phyloP scores from a whole-genome alignment of 2,329 filamentous ascomycete species.

The Epichloe amarillans region DNA sequence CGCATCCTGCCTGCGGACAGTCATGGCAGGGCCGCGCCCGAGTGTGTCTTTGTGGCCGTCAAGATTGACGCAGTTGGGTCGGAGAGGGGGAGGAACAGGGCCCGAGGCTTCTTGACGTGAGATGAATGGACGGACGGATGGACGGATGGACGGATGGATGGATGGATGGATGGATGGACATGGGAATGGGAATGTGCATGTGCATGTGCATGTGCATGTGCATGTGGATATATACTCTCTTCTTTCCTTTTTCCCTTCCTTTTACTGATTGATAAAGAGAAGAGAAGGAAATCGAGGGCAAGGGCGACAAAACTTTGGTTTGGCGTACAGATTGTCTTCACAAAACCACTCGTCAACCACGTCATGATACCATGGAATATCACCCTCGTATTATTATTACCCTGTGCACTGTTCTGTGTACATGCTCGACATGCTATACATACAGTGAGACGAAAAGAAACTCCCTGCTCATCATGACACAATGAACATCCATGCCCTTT shows the following conservation, averaged over 20 bases:
- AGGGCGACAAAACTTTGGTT: too few species aligned
- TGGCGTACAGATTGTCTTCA: too few species aligned
- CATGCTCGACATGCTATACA: background rate
- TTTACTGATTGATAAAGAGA: background rate
- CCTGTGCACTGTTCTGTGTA: background rate
- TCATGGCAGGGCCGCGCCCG: constrained; percentile 41
- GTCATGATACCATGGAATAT: too few species aligned
- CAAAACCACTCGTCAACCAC: too few species aligned
- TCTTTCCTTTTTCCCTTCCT: too few species aligned
- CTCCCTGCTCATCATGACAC: background rate
- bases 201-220: background rate
- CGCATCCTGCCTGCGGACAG: constrained; percentile 40
- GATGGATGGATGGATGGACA: too few species aligned
- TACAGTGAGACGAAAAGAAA: background rate
- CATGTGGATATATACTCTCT: too few species aligned
- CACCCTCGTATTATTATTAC: background rate
- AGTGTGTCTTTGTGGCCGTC: constrained; percentile 62
- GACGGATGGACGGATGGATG: too few species aligned
- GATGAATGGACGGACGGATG: too few species aligned
- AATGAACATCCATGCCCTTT: background rate
- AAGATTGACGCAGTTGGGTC: constrained; percentile 60
- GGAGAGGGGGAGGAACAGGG: constrained; percentile 52
- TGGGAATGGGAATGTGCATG: background rate
- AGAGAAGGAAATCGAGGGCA: too few species aligned
- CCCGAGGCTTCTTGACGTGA: constrained; percentile 45